A percentile compares a stretch with the other conserved stretches of the same genome.
phyloP scores from a whole-genome alignment of 2,329 filamentous ascomycete genomes.

The Fusarium clavum region DNA sequence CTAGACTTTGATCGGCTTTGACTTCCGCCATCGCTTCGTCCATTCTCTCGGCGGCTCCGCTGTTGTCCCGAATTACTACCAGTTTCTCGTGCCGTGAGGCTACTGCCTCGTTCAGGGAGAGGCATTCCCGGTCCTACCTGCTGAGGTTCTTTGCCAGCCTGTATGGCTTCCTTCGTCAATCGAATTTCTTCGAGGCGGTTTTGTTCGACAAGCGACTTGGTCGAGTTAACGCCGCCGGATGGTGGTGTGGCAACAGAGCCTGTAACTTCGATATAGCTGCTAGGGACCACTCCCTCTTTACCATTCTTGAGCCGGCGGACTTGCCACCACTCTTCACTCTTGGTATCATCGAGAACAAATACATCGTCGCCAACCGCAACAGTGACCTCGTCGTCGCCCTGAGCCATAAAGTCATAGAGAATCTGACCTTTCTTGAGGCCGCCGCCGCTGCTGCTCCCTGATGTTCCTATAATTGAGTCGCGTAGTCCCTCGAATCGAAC shows the following conservation, averaged over 20 bases:
- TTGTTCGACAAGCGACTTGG: slow-evolving; percentile 78
- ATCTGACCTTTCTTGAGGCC: slow-evolving; percentile 82
- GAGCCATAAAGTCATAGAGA: slow-evolving; percentile 95
- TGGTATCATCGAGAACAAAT: slow-evolving; percentile 85
- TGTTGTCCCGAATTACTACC: slow-evolving; percentile 77
- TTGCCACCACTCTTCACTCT: slow-evolving; percentile 99
- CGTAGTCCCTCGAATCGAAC: slow-evolving; percentile 84
- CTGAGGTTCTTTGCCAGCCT: slow-evolving; percentile 66
- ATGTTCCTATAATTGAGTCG: slow-evolving; percentile 86
- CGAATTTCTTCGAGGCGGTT: slow-evolving; percentile 83
- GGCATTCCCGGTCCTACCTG: slow-evolving; percentile 81
- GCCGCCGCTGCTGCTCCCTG: slow-evolving; percentile 56
- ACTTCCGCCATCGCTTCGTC: slow-evolving; percentile 65
- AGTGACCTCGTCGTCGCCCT: slow-evolving; percentile 95
- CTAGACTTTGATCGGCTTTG: slow-evolving; percentile 75
- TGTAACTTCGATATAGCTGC: slow-evolving; percentile 93
- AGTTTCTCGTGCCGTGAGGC: slow-evolving; percentile 74
- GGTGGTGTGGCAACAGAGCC: slow-evolving; percentile 69
- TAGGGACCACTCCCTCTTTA: slow-evolving; percentile 94
- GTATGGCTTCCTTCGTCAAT: slow-evolving; percentile 82
- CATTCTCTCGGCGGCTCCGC: slow-evolving; percentile 77
- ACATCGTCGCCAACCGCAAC: slow-evolving; percentile 93
- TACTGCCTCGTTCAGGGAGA: slow-evolving; percentile 83
- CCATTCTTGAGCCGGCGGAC: slow-evolving; percentile 90
- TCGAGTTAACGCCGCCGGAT: slow-evolving; percentile 62